phyloP scores from a whole-genome alignment of 2,329 filamentous ascomycete genomes.

The Tolypocladium inflatum region DNA sequence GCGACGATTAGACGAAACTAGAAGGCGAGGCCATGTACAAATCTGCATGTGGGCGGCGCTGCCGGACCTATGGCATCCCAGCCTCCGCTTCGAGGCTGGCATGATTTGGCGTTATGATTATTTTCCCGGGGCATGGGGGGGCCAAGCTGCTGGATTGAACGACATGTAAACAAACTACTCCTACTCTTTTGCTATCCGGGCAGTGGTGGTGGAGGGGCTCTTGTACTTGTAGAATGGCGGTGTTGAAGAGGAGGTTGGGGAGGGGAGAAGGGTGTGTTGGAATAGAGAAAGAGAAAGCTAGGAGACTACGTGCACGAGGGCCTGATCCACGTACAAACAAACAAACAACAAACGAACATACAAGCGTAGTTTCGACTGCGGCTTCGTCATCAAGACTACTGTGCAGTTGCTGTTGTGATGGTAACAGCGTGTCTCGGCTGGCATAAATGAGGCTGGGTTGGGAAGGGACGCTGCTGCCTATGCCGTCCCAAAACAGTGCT shows the following conservation, averaged over 20 bases:
- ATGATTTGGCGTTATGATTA: slow-evolving; percentile 6
- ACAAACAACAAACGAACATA: too few relatives aligned
- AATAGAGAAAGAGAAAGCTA: not conserved
- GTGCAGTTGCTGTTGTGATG: not conserved
- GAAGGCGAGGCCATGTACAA: not conserved
- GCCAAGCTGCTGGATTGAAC: not conserved
- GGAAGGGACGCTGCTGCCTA: not conserved
- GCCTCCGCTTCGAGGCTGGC: not conserved
- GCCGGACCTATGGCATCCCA: slow-evolving; percentile 1
- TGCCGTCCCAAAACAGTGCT: not conserved
- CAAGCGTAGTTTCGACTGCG: not conserved
- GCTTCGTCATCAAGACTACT: not conserved
- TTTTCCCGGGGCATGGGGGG: not conserved
- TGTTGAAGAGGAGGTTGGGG: not conserved
- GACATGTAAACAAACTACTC: not conserved
- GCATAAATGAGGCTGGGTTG: not conserved
- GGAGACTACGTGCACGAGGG: not conserved
- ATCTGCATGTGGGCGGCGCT: slow-evolving; percentile 2
- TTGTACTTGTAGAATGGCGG: not conserved
- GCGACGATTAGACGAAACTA: slow-evolving; percentile 19
- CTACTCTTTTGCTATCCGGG: not conserved
- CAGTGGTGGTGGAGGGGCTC: not conserved
- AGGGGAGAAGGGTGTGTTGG: not conserved
- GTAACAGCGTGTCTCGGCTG: not conserved
- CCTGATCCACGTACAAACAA: not conserved